phyloP scores from a whole-genome alignment of 2,329 filamentous ascomycete species.

The Bisporella sp. region DNA sequence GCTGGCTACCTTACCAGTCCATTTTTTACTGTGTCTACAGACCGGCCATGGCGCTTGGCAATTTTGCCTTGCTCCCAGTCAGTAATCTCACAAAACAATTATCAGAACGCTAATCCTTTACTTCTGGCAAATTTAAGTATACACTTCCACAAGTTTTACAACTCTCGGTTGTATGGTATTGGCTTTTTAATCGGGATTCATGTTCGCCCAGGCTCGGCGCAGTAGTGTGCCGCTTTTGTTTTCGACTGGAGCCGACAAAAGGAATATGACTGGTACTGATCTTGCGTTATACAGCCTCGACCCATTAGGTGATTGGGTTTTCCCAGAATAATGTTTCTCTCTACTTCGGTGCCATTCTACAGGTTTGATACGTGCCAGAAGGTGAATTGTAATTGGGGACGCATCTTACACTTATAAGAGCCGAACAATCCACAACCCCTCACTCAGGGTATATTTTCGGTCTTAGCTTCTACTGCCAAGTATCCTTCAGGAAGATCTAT shows the following conservation, averaged over 20 bases:
- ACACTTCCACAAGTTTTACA: slow-evolving; percentile 1
- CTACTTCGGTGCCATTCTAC: slow-evolving; percentile 3
- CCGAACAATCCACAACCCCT: neutral
- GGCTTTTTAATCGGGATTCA: neutral
- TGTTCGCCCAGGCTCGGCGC: neutral
- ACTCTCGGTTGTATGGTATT: slow-evolving; percentile 1
- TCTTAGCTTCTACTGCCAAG: slow-evolving; percentile 2
- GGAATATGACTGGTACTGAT: slow-evolving; percentile 1
- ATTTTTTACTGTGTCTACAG: neutral
- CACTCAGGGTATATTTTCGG: slow-evolving; percentile 2
- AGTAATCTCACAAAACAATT: slow-evolving; percentile 3
- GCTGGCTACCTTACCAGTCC: neutral
- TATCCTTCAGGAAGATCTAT: slow-evolving; percentile 1
- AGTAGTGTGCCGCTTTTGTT: neutral
- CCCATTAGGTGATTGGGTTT: neutral
- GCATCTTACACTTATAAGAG: slow-evolving; percentile 3
- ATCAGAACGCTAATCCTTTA: neutral
- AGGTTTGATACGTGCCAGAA: neutral
- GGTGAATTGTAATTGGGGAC: slow-evolving; percentile 2
- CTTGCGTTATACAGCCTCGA: neutral
- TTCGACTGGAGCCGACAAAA: neutral
- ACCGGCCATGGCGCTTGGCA: neutral
- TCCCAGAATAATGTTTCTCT: slow-evolving; percentile 1
- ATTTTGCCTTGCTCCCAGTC: neutral
- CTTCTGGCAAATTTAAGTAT: slow-evolving; percentile 1